Base-by-base conservation (phyloP, 495 filamentous ascomycete genomes). In the Penicillium arizonense region DNA sequence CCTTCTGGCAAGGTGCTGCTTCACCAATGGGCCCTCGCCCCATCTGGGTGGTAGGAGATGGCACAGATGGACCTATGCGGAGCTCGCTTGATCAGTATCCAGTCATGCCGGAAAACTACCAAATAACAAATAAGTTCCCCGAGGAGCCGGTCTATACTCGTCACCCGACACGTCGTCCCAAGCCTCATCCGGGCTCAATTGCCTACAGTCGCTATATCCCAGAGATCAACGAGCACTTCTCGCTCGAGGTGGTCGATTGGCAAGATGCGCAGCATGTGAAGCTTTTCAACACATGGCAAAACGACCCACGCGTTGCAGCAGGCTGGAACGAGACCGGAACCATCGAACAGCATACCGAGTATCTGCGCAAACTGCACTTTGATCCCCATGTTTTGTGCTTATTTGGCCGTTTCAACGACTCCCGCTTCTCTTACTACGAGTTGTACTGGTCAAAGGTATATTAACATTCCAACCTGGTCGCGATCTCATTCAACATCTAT, bases 1-100 rank as follows among this genome's bases (percentile, higher is more conserved):
- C 83, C 10, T 88, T 88, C 72, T 88, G 84, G 84, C 85, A 88
- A 57, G 84, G 84, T 36, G 85, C 85, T 23, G 85, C 72, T 21
- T 86, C 82, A 2, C 85, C 85, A 24, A 73, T 83, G 23, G 84
- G 84, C 24, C 64, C 83, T 8, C 84, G 83, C 13, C 79, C 82
- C 5, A 80, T 76, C 41, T 88, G 85, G 85, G 69, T 71, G 1
- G 61, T 68, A 0, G 68, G 70, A 23, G 65, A 73, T 35, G 65
- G 62, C 7, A 71, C 61, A 11, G 65, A 74, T 39, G 63, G 68
- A 10, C 73, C 75, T 10, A 56, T 74, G 14, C 64, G 70, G 13
- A 30, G 50, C 6, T 40, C 65, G 6, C 43, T 70, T n/a, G 59
- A 61, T 16, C 52, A 65, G 13, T 85, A 80, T 55, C 83, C 84